Conservation (phyloP, 2,329 filamentous ascomycete species). For the Lachnellula cervina region DNA sequence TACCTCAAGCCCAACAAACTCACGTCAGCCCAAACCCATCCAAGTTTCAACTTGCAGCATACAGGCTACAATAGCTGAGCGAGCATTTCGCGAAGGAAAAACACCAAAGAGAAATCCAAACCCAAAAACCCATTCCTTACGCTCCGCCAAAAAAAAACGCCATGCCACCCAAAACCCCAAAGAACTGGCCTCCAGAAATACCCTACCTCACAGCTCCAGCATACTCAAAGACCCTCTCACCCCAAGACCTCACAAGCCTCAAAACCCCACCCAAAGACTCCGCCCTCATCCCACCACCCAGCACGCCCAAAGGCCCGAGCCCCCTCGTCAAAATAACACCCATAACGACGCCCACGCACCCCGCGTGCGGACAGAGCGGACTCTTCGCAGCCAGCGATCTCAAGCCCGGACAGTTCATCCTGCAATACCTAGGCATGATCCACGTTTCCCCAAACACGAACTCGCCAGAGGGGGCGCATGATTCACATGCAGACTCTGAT, state of each 20-base stretch:
- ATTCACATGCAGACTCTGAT: slow-evolving; percentile 44
- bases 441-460: slow-evolving; percentile 37
- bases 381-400: slow-evolving; percentile 55
- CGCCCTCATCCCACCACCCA: slow-evolving; percentile 33
- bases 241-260: slow-evolving; percentile 16
- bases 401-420: slow-evolving; percentile 48
- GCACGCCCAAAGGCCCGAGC: slow-evolving; percentile 41
- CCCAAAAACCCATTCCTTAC: no score
- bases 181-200: slow-evolving; percentile 53
- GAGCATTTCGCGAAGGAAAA: no score
- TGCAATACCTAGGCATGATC: slow-evolving; percentile 58
- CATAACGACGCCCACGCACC: slow-evolving; percentile 49
- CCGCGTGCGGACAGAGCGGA: slow-evolving; percentile 53
- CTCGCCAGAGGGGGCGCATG: slow-evolving; percentile 5
- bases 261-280: slow-evolving; percentile 23
- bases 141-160: no score
- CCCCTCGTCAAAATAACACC: slow-evolving; percentile 49
- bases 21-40: no score
- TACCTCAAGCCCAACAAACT: no score
- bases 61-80: no score
- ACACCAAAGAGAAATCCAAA: no score
- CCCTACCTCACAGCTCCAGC: slow-evolving; percentile 48
- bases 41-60: no score
- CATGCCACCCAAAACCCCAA: slow-evolving; percentile 35
- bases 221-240: slow-evolving; percentile 39